Evolutionary conservation across 768 basidiomycete species (phyloP), one percentile per base, ranked within the genome.

Genomic region (Hypholoma sublateritium): DNA sequence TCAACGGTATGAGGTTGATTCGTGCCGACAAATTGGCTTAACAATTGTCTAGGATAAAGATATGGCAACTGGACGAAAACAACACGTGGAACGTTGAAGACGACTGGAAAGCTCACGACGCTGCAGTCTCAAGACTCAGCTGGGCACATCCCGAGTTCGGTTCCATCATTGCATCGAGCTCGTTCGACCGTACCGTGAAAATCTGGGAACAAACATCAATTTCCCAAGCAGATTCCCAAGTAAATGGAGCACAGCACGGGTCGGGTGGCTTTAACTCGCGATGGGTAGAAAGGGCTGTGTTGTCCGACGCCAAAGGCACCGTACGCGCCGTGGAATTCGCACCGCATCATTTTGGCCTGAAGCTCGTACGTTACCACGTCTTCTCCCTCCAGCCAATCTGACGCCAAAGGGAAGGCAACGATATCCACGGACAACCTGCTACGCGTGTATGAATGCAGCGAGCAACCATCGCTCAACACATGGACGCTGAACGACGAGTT

Each of bases 121-220:
- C 48, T 50, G 28, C 19, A 7, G 35, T 53, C 7, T 22, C 46
- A 16, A 87, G 82, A 69, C 64, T 97, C 13, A 83, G 83, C 51
- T 98, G 94, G 91, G 93, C 93, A 1, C 94, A 95, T 67, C 94
- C 96, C 4, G 88, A 95, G 70, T 95, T 94, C 57, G 95, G 94
- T 4, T 83, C 86, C 1, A 83, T 97, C 51, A 77, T 98, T 54
- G 93, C 93, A 0, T 92, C 91, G 3, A 84, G 86, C 4, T 93
- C 90, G 1, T 94, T 95, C 65, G 96, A 98, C 72, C 82, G 95
- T 22, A 91, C 91, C 0, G 91, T 95, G 54, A 92, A 95, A 71
- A 82, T 99, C 14, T 98, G 94, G 94, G 92, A 95, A 67, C 84
- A 91, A 70, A 75, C 74, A 0, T 70, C 72, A 22, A 17, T 34